Conservation (phyloP, 2,329 filamentous ascomycete species). For the Venturia nashicola region DNA sequence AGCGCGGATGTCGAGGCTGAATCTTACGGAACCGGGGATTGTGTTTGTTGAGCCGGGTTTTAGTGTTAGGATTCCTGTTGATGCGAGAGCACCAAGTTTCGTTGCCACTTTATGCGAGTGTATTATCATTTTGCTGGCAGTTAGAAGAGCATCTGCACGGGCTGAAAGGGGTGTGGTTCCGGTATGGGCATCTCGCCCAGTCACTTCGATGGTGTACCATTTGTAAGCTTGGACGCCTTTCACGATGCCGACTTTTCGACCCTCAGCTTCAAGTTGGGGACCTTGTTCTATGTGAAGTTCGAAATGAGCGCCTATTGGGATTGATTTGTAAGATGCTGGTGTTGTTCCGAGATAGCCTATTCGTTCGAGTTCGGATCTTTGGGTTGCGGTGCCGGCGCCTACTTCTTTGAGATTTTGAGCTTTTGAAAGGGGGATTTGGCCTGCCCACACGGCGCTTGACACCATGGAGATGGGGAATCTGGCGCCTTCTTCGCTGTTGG, state of each 20-base stretch:
- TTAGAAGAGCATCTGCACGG: slow-evolving; percentile 56
- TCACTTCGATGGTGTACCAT: slow-evolving; percentile 58
- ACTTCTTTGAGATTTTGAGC: slow-evolving; percentile 54
- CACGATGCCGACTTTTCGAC: slow-evolving; percentile 56
- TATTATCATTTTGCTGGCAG: slow-evolving; percentile 55
- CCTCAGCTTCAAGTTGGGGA: slow-evolving; percentile 54
- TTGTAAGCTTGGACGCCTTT: slow-evolving; percentile 62
- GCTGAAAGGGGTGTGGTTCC: slow-evolving; percentile 59
- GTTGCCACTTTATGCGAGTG: slow-evolving; percentile 52
- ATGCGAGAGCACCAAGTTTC: slow-evolving; percentile 48
- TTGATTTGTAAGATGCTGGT: slow-evolving; percentile 15
- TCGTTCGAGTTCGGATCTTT: slow-evolving; percentile 56
- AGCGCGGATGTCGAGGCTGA: slow-evolving; percentile 56
- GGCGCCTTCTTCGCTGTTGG: slow-evolving; percentile 60
- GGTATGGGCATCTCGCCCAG: slow-evolving; percentile 58
- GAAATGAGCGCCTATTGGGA: slow-evolving; percentile 17
- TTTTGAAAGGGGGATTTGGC: slow-evolving; percentile 47
- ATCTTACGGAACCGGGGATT: slow-evolving; percentile 54
- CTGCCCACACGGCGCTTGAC: slow-evolving; percentile 66
- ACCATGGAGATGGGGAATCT: slow-evolving; percentile 67
- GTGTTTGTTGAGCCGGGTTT: slow-evolving; percentile 62
- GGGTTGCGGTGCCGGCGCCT: slow-evolving; percentile 45
- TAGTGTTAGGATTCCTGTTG: slow-evolving; percentile 56
- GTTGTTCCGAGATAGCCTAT: slow-evolving; percentile 55
- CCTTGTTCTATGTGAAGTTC: slow-evolving; percentile 51